These are phyloP conservation scores for Cornus kousa DNA, from an alignment of 148 eudicot genomes.

Conservation along the genomic window DNA sequence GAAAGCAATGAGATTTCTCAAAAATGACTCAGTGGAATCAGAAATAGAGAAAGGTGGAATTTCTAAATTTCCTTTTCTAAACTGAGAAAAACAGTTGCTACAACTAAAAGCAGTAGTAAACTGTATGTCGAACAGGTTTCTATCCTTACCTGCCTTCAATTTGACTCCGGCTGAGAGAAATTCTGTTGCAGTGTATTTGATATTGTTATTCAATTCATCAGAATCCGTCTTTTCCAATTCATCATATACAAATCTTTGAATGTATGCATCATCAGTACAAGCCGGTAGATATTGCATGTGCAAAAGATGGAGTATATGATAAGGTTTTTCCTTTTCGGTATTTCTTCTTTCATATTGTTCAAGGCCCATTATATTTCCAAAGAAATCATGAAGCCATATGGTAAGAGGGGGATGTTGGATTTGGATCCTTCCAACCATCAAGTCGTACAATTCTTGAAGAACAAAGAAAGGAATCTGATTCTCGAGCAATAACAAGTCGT, in stretches of 20 bases:
- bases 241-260: no score
- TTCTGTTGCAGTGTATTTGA: background rate
- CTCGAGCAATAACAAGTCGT: background rate
- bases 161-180: background rate
- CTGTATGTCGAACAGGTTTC: background rate
- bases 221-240: background rate
- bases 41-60: background rate
- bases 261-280: no score
- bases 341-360: no score
- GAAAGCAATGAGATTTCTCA: slow-evolving; percentile 11
- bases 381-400: no score
- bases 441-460: background rate
- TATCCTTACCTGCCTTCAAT: background rate
- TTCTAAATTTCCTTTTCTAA: background rate
- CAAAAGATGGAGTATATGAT: no score
- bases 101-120: background rate
- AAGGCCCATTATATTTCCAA: no score
- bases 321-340: no score
- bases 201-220: background rate
- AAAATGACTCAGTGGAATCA: background rate
- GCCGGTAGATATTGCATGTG: no score
- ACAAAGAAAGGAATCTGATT: background rate
- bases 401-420: background rate
- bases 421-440: background rate
- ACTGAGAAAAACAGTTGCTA: background rate